phyloP scores from a whole-genome alignment of 129 eudicot species.

The Tagetes patula region DNA sequence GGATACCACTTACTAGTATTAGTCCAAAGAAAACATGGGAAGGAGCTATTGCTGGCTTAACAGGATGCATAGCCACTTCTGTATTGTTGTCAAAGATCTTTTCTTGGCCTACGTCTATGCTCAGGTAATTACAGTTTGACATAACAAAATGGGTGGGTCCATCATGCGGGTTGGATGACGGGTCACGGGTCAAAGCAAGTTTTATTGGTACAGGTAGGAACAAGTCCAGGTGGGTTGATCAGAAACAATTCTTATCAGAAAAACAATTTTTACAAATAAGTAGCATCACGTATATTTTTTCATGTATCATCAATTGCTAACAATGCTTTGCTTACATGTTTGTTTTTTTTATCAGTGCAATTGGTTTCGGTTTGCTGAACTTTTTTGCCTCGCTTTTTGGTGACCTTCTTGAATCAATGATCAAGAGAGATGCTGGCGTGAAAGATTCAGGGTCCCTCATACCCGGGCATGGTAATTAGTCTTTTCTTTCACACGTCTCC shows the following conservation, averaged over 20 bases:
- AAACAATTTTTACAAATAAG: neutral
- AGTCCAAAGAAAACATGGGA: slow-evolving; percentile 99
- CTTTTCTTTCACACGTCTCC: neutral
- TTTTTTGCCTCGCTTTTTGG: slow-evolving; percentile 96
- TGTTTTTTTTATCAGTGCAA: slow-evolving; percentile 52
- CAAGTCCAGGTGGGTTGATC: neutral
- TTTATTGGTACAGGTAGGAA: neutral
- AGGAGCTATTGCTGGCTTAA: slow-evolving; percentile 85
- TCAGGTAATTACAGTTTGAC: slow-evolving; percentile 45
- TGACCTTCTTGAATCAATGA: slow-evolving; percentile 91
- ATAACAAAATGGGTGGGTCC: neutral
- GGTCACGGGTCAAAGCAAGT: neutral
- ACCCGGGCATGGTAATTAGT: slow-evolving; percentile 86
- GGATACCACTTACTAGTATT: slow-evolving; percentile 62
- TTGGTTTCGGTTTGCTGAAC: slow-evolving; percentile 74
- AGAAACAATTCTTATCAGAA: neutral
- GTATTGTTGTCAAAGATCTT: slow-evolving; percentile 59
- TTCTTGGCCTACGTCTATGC: slow-evolving; percentile 73
- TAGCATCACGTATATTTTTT: neutral
- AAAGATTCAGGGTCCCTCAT: slow-evolving; percentile 99
- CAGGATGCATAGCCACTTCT: slow-evolving; percentile 80
- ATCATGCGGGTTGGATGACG: neutral
- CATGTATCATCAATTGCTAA: neutral
- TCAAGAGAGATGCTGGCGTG: slow-evolving; percentile 98
- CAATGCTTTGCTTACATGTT: slow-evolving; percentile 18